Evolutionary conservation across 176 grass and related monocot species (phyloP).

Genomic region (Avena insularis): DNA sequence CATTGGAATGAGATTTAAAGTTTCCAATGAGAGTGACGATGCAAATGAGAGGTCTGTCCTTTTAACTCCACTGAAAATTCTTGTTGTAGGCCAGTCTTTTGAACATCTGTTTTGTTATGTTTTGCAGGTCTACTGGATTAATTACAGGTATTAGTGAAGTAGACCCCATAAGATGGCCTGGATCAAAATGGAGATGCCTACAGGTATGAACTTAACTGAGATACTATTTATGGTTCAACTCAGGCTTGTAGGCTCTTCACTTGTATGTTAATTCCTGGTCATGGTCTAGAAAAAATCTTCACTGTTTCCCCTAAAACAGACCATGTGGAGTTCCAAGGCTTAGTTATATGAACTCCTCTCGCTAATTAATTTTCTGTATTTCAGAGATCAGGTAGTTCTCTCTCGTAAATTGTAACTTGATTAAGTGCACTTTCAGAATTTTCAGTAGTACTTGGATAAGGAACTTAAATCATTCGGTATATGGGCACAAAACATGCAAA

Average conservation of each 20-base stretch:
- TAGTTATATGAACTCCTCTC: neutral
- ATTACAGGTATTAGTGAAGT: conserved; percentile 81
- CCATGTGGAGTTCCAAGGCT: neutral
- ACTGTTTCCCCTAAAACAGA: neutral
- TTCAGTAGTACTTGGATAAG: neutral
- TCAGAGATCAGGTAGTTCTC: neutral
- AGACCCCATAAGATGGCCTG: conserved; percentile 81
- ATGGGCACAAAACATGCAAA: too few species aligned
- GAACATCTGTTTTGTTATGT: conserved; percentile 39
- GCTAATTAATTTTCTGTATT: conserved; percentile 6
- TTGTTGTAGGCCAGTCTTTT: neutral
- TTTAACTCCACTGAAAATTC: conserved; percentile 15
- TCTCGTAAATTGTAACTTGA: neutral
- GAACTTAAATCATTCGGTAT: too few species aligned
- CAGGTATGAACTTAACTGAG: conserved; percentile 56
- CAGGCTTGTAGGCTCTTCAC: neutral
- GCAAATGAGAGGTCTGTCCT: conserved; percentile 72
- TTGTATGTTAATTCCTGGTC: neutral
- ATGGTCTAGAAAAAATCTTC: neutral
- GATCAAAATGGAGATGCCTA: conserved; percentile 96
- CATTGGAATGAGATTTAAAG: conserved; percentile 81
- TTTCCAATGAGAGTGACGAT: conserved; percentile 76
- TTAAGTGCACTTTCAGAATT: neutral
- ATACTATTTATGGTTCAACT: neutral
- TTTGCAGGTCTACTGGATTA: conserved; percentile 75